Percentiles rank a stretch among this genome's conserved stretches.
These are phyloP conservation scores for Aphanomyces stellatus DNA, from an alignment of 352 stramenopile species.

Conservation along the genomic window DNA sequence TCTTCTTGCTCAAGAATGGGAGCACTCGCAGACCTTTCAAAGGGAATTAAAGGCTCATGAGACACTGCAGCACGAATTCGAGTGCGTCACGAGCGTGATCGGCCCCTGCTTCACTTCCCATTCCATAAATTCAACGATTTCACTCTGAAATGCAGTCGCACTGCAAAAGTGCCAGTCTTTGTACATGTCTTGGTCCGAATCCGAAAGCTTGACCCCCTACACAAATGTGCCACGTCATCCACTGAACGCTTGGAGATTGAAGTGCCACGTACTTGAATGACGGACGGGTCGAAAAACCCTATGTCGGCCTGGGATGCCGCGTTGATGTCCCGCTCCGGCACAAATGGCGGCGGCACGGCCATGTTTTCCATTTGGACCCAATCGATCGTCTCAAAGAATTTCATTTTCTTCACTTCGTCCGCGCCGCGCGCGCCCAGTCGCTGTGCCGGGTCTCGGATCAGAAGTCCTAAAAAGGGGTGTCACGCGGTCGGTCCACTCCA, in stretches of 20 bases:
- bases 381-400: slow-evolving; percentile 69
- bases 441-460: slow-evolving; percentile 64
- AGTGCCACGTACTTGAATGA: slow-evolving; percentile 27
- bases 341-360: slow-evolving; percentile 54
- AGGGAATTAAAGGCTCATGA: too few species aligned
- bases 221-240: neutral
- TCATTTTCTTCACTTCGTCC: slow-evolving; percentile 68
- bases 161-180: slow-evolving; percentile 63
- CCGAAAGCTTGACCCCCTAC: slow-evolving; percentile 55
- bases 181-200: slow-evolving; percentile 64
- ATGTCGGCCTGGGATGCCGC: slow-evolving; percentile 74
- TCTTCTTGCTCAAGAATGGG: too few species aligned
- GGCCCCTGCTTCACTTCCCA: slow-evolving; percentile 75
- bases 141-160: slow-evolving; percentile 65
- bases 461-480: slow-evolving; percentile 37
- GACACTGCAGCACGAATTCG: slow-evolving; percentile 61
- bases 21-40: too few species aligned
- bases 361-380: slow-evolving; percentile 68
- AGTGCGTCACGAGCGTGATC: slow-evolving; percentile 46
- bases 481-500: neutral
- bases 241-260: neutral
- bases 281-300: slow-evolving; percentile 55
- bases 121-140: slow-evolving; percentile 74
- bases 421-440: slow-evolving; percentile 57
- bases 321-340: slow-evolving; percentile 81